phyloP scores from a whole-genome alignment of 2,329 filamentous ascomycete species.

The Pyricularia grisea region DNA sequence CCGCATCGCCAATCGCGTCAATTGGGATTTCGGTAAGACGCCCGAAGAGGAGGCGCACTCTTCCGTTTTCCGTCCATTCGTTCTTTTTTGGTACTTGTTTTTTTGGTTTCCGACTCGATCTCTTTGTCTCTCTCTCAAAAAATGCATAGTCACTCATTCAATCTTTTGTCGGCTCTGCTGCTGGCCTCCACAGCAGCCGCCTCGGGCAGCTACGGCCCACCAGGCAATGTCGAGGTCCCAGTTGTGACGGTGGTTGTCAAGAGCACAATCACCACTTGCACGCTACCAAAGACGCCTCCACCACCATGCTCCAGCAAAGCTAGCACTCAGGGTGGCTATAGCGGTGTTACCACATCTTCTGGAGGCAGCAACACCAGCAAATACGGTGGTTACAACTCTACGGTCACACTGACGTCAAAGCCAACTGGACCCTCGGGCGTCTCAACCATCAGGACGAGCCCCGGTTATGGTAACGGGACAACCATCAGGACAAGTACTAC shows the following conservation, averaged over 20 bases:
- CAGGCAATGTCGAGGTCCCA: neutral
- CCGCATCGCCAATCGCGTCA: neutral
- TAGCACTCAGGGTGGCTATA: neutral
- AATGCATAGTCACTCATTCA: slow-evolving; percentile 14
- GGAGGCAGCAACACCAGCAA: neutral
- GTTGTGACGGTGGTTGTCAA: slow-evolving; percentile 10
- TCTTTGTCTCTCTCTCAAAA: slow-evolving; percentile 8
- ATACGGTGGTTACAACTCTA: no score
- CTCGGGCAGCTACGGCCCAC: neutral
- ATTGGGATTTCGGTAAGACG: neutral
- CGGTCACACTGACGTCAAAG: neutral
- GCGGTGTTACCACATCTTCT: neutral
- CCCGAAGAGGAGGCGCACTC: neutral
- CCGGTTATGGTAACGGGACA: neutral
- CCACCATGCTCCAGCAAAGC: slow-evolving; percentile 5
- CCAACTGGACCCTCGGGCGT: neutral
- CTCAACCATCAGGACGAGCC: neutral
- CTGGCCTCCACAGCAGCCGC: slow-evolving; percentile 8
- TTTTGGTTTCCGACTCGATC: neutral
- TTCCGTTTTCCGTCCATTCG: slow-evolving; percentile 2
- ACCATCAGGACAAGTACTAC: neutral
- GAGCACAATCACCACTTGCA: slow-evolving; percentile 10
- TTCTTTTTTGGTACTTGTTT: neutral
- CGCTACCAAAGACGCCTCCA: slow-evolving; percentile 7
- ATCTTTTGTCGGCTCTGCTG: slow-evolving; percentile 12